Base-by-base conservation (phyloP, 352 stramenopile species). In the Porosira glacialis region DNA sequence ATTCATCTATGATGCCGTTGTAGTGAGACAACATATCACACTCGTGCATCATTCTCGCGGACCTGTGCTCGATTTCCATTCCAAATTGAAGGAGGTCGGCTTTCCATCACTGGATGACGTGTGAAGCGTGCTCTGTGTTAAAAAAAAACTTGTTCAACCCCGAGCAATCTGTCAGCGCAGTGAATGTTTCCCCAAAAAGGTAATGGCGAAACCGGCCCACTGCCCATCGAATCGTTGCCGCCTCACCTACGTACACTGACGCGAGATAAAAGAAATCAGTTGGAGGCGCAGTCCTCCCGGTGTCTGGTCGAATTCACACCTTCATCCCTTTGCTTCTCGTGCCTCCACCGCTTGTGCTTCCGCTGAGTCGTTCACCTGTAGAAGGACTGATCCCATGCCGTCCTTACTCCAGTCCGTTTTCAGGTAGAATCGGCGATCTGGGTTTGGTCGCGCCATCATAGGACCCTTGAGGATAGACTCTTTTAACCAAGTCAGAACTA, bases 161-260 rank as follows among this genome's bases (percentile, higher is more conserved):
- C n/a, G n/a, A n/a, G n/a, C n/a, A n/a, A n/a, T n/a, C n/a, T n/a
- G n/a, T n/a, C n/a, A n/a, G n/a, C n/a, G n/a, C n/a, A n/a, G n/a
- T n/a, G n/a, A n/a, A n/a, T n/a, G n/a, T n/a, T n/a, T n/a, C n/a
- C n/a, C n/a, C n/a, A n/a, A n/a, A n/a, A n/a, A n/a, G n/a, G n/a
- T n/a, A n/a, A n/a, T n/a, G n/a, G n/a, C n/a, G n/a, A n/a, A n/a
- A n/a, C n/a, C n/a, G n/a, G n/a, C n/a, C n/a, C n/a, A n/a, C n/a
- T n/a, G n/a, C 57, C 39, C 41, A 59, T 8, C 65, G 31, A 0
- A 60, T 35, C 5, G 57, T 41, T 28, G 69, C 56, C 10, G n/a
- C 51, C 63, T 78, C 68, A 2, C 68, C 68, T 0, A 78, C 10
- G 39, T 78, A 19, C 35, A 57, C 3, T 26, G 36, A 13, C 44